A percentile compares a stretch with the other conserved stretches of the same genome.
phyloP scores from a whole-genome alignment of 495 filamentous ascomycete species.

The Sporormia fimetaria region DNA sequence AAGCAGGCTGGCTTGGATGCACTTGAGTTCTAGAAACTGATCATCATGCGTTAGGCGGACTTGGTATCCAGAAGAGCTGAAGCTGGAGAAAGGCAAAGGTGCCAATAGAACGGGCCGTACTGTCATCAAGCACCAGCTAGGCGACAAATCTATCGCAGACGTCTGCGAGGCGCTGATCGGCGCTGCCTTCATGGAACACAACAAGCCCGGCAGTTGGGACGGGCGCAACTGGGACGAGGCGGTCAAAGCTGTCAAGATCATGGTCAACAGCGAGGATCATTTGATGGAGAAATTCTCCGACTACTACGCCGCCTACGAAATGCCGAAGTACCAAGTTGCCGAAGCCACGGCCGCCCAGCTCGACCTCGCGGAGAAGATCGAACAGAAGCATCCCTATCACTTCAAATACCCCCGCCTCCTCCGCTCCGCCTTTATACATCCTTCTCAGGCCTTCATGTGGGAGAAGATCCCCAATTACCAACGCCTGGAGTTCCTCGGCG shows the following conservation, averaged over 20 bases:
- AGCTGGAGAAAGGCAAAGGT: constrained; percentile 50
- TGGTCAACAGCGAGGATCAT: constrained; percentile 62
- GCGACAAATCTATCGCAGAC: constrained; percentile 90
- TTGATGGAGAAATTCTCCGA: constrained; percentile 54
- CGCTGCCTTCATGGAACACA: constrained; percentile 62
- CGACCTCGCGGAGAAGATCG: constrained; percentile 56
- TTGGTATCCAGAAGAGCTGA: constrained; percentile 78
- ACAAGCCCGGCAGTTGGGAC: constrained; percentile 31
- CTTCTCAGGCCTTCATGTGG: constrained; percentile 61
- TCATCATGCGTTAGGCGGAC: constrained; percentile 36
- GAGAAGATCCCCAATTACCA: constrained; percentile 82
- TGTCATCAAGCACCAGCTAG: constrained; percentile 52
- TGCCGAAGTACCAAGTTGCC: constrained; percentile 59
- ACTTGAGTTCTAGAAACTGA: constrained; percentile 1
- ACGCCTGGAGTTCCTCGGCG: constrained; percentile 85
- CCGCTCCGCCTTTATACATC: constrained; percentile 78
- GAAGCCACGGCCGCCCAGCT: constrained; percentile 48
- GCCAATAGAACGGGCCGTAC: constrained; percentile 42
- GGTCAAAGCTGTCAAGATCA: constrained; percentile 64
- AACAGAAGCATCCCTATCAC: constrained; percentile 58
- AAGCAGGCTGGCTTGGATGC: constrained; percentile 15
- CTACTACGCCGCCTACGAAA: constrained; percentile 58
- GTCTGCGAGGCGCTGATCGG: constrained; percentile 94
- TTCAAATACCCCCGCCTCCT: constrained; percentile 71
- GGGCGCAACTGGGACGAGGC: constrained; percentile 61